Evolutionary conservation across 2,329 filamentous ascomycete species (phyloP).

Genomic region (Lecanicillium sp.): DNA sequence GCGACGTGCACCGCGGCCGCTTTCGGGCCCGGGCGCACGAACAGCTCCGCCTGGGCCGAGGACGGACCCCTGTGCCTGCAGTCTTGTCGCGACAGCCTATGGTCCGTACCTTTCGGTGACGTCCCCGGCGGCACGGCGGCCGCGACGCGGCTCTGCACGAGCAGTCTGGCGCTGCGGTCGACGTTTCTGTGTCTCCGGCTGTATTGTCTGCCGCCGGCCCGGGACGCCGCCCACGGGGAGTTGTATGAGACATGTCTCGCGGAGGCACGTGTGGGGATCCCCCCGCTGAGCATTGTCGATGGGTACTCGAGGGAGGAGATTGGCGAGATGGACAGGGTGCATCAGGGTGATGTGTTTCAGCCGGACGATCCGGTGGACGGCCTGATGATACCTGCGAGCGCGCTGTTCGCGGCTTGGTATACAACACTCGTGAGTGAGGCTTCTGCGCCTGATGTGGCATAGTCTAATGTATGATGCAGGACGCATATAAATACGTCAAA

Average conservation of each 20-base stretch:
- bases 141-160: conserved; percentile 25
- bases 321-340: conserved; percentile 24
- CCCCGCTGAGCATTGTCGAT: conserved; percentile 28
- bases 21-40: too few species aligned
- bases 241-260: conserved; percentile 32
- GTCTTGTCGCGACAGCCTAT: conserved; percentile 27
- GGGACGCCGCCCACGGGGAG: conserved; percentile 19
- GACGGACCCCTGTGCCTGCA: conserved; percentile 23
- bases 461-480: conserved; percentile 18
- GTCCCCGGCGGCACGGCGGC: conserved; percentile 22
- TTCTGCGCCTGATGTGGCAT: not conserved
- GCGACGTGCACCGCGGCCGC: not conserved
- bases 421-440: conserved; percentile 30
- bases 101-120: conserved; percentile 27
- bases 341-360: conserved; percentile 20
- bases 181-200: conserved; percentile 32
- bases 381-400: conserved; percentile 28
- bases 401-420: conserved; percentile 30
- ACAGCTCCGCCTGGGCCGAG: conserved; percentile 2
- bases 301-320: conserved; percentile 30
- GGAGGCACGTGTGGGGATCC: conserved; percentile 23
- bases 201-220: conserved; percentile 27
- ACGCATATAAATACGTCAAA: conserved; percentile 30
- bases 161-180: conserved; percentile 24
- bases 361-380: conserved; percentile 20